Evolutionary conservation across 2,329 filamentous ascomycete genomes (phyloP), one percentile per base, ranked within the genome.

Genomic region (Calonectria fujianensis): DNA sequence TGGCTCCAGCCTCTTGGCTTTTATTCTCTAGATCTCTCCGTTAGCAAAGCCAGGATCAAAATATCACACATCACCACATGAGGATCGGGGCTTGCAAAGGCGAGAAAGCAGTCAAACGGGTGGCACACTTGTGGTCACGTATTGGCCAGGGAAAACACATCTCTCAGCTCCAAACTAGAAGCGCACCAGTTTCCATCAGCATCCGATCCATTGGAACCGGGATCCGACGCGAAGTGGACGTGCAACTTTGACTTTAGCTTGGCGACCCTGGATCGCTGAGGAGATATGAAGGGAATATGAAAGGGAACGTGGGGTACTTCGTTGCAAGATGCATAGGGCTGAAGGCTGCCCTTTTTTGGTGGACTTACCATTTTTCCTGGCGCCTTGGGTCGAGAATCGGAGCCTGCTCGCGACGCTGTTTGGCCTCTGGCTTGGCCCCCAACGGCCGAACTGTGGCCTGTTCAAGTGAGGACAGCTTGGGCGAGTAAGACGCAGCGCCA

Each of bases 321-420:
- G 37, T 13, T 31, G 35, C 24, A 10, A 24, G 10, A 11, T 6
- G n/a, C 24, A 63, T 10, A 63, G 41, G 24, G 24, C 57, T 41
- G 57, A 63, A n/a, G 35, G 5, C 29, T 29, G 7, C 24, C 10
- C 29, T 50, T 24, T 50, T 48, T 41, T 18, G 13, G 37, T 18
- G 39, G 27, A 77, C 83, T 69, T 80, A 84, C 83, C 83, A 70
- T 73, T 77, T 70, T 77, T 78, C 51, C 70, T 80, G 27, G 73
- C 41, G 63, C 76, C 68, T 66, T 82, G 80, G n/a, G 82, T 82
- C 45, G 83, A 83, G 76, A 84, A 84, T 39, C 69, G 79, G 66
- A 80, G 79, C 70, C 74, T 63, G 50, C 64, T 67, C 31, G 39
- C 70, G 64, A 66, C 61, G 24, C 59, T 65, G 37, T 39, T 75